Base-by-base conservation (phyloP, 257 asterid genomes). In the Agastache rugosa region DNA sequence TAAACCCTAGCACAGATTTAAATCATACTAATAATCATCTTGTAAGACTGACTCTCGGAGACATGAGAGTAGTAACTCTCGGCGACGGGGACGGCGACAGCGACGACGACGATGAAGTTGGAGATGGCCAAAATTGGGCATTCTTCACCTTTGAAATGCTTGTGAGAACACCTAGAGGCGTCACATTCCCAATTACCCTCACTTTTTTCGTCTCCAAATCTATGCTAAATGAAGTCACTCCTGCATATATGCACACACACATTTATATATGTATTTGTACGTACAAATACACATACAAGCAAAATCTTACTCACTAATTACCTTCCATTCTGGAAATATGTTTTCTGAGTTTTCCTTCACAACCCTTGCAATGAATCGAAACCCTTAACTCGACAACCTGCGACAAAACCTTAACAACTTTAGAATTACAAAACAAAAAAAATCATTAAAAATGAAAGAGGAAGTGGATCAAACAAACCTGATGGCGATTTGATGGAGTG, bases 281-380 rank as follows among this genome's bases (percentile, higher is more conserved):
- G 34, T 29, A 29, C 34, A 29, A 29, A 29, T 29, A 29, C 34
- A 29, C 34, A 29, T 3, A 29, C 34, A 29, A n/a, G n/a, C n/a
- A n/a, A n/a, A n/a, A n/a, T n/a, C n/a, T 31, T 31, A 31, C 4
- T 31, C 35, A 31, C 3, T 31, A 2, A 31, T 6, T 78, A 82
- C 98, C 98, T 91, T 91, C 96, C 97, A 93, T 91, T 82, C 86
- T 93, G 72, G 97, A 81, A 35, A 93, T 86, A 59, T 91, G 89
- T 80, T 91, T 93, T 74, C 93, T 87, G 37, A 93, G 83, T 81
- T 91, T 93, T 27, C 94, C 94, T 78, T 91, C 98, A 75, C 98
- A 93, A 0, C 98, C 98, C 82, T 88, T 93, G 91, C 98, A 93
- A 60, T 93, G 98, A 80, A 93, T 91, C 22, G 98, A 91, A 2